phyloP scores from a whole-genome alignment of 768 basidiomycete genomes.

The Candolleomyces aberdarensis region DNA sequence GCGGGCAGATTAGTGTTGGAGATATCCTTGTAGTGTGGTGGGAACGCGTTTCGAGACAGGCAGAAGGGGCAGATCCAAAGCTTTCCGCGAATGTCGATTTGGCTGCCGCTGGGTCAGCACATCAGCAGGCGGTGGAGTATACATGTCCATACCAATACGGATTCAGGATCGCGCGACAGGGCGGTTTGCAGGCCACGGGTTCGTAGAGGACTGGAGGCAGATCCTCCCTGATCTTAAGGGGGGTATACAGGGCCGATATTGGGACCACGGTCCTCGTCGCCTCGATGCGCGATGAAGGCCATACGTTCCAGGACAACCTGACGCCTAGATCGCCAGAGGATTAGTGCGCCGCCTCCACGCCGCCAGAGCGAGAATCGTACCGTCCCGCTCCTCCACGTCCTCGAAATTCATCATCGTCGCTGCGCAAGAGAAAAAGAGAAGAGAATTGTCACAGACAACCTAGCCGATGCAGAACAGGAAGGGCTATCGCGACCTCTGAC shows the following conservation, averaged over 20 bases:
- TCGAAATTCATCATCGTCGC: slow-evolving; percentile 79
- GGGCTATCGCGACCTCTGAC: slow-evolving; percentile 18
- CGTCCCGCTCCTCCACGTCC: slow-evolving; percentile 96
- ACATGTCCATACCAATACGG: slow-evolving; percentile 81
- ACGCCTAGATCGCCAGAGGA: slow-evolving; percentile 54
- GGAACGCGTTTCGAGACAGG: slow-evolving; percentile 93
- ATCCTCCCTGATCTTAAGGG: slow-evolving; percentile 90
- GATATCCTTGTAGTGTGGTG: slow-evolving; percentile 98
- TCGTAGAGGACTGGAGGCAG: slow-evolving; percentile 96
- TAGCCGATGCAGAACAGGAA: slow-evolving; percentile 20
- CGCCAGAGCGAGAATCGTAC: slow-evolving; percentile 38
- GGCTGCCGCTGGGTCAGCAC: slow-evolving; percentile 47
- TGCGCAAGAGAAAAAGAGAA: slow-evolving; percentile 23
- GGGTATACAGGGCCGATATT: slow-evolving; percentile 96
- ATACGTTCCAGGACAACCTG: slow-evolving; percentile 97
- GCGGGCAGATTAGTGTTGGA: slow-evolving; percentile 95
- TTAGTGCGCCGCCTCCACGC: background rate
- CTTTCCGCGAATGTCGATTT: slow-evolving; percentile 97
- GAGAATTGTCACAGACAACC: slow-evolving; percentile 37
- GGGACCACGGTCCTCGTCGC: slow-evolving; percentile 97
- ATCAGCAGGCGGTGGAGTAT: background rate
- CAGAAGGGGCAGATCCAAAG: slow-evolving; percentile 99
- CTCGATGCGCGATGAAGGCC: slow-evolving; percentile 97
- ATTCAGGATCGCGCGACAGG: slow-evolving; percentile 96
- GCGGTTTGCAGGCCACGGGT: slow-evolving; percentile 97